phyloP scores from a whole-genome alignment of 148 eudicot genomes.

The Polygonum maritimum region DNA sequence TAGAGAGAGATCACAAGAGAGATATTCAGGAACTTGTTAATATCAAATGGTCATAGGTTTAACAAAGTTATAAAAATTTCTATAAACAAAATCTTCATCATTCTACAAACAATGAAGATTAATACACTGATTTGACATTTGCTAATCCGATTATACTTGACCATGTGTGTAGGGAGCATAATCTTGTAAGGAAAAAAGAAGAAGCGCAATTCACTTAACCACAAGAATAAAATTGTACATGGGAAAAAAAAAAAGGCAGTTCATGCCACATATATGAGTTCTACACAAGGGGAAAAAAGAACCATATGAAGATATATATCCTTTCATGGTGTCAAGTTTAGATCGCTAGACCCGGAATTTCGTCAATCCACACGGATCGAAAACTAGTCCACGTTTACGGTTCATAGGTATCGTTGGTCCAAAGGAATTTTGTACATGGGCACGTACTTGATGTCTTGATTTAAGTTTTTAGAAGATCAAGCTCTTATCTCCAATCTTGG shows the following conservation, averaged over 20 bases:
- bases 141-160: not conserved
- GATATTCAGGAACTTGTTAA: too few relatives aligned
- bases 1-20: too few relatives aligned
- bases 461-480: slow-evolving; percentile 13
- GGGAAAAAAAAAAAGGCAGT: not conserved
- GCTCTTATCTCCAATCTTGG: slow-evolving; percentile 65
- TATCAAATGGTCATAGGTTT: too few relatives aligned
- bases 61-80: too few relatives aligned
- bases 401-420: too few relatives aligned
- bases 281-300: not conserved
- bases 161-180: not conserved
- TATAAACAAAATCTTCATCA: too few relatives aligned
- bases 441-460: not conserved
- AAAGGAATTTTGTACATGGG: too few relatives aligned
- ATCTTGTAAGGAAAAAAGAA: not conserved
- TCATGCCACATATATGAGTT: not conserved
- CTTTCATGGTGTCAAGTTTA: too few relatives aligned
- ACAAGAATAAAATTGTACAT: not conserved
- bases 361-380: too few relatives aligned
- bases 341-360: too few relatives aligned
- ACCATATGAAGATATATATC: not conserved
- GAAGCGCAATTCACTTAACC: not conserved
- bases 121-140: not conserved
- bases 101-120: not conserved
- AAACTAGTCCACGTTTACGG: too few relatives aligned